Conservation (phyloP, 1,284 basidiomycete species). For the Tetrapyrgos nigripes region DNA sequence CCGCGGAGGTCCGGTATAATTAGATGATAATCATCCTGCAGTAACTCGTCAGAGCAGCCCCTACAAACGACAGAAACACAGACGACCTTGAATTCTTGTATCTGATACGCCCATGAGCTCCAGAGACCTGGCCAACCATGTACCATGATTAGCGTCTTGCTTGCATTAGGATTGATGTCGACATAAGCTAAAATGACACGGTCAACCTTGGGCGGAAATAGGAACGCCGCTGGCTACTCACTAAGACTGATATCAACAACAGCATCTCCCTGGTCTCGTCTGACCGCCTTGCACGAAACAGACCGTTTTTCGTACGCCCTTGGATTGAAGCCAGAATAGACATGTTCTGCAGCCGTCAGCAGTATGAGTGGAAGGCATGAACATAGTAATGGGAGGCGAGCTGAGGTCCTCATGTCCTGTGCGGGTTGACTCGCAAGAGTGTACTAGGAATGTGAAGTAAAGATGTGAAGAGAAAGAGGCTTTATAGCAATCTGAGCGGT, state of each 20-base stretch:
- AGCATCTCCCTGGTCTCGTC: slow-evolving; percentile 37
- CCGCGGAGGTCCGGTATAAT: slow-evolving; percentile 68
- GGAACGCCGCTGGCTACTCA: slow-evolving; percentile 23
- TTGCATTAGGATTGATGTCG: slow-evolving; percentile 60
- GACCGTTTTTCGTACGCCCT: slow-evolving; percentile 39
- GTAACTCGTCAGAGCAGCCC: neutral
- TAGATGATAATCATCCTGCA: slow-evolving; percentile 61
- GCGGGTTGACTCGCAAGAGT: too few species aligned
- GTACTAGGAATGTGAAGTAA: too few species aligned
- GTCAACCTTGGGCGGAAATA: neutral
- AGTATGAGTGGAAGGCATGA: too few species aligned
- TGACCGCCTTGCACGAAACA: slow-evolving; percentile 44
- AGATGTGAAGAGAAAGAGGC: too few species aligned
- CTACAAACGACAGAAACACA: neutral
- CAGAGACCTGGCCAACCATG: slow-evolving; percentile 81
- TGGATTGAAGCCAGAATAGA: slow-evolving; percentile 43
- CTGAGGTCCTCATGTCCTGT: too few species aligned
- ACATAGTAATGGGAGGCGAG: too few species aligned
- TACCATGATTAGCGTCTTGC: slow-evolving; percentile 63
- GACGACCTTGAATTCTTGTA: slow-evolving; percentile 62
- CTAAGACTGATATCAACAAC: slow-evolving; percentile 45
- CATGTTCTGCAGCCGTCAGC: neutral
- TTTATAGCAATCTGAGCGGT: too few species aligned
- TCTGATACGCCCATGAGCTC: slow-evolving; percentile 75
- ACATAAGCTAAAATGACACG: slow-evolving; percentile 56